phyloP scores from a whole-genome alignment of 306 rosid species.

The Hippophae gyantsensis region DNA sequence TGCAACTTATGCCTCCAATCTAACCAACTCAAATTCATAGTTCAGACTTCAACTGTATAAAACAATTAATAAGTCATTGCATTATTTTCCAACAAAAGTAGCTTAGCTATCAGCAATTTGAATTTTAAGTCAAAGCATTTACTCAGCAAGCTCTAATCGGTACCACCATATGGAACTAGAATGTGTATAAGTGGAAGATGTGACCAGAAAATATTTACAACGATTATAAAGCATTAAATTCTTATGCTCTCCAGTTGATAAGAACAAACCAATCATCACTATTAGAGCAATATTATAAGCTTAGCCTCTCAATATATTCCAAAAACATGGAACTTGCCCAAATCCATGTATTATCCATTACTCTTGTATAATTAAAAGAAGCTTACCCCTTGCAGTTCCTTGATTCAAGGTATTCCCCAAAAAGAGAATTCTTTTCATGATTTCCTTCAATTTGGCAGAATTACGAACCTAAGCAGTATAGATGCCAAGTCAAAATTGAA shows the following conservation, averaged over 20 bases:
- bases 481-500: constrained; percentile 23
- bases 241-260: constrained; percentile 7
- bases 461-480: constrained; percentile 53
- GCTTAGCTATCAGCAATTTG: background rate
- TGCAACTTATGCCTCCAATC: too few relatives aligned
- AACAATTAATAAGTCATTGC: too few relatives aligned
- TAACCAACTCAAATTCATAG: too few relatives aligned
- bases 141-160: background rate
- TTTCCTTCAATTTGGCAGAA: constrained; percentile 72
- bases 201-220: background rate
- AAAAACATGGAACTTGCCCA: constrained; percentile 13
- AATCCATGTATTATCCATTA: constrained; percentile 5
- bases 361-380: background rate
- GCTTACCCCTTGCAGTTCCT: constrained; percentile 97
- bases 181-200: background rate
- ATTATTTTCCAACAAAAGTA: too few relatives aligned
- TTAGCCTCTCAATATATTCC: background rate
- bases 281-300: constrained; percentile 1
- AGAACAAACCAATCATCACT: background rate
- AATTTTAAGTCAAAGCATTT: background rate
- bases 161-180: constrained; percentile 4
- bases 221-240: background rate
- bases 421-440: constrained; percentile 76
- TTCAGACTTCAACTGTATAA: too few relatives aligned
- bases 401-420: constrained; percentile 91